Evolutionary conservation across 768 basidiomycete species (phyloP), one percentile per base, ranked within the genome.

Genomic region (Termitomyces sp.): DNA sequence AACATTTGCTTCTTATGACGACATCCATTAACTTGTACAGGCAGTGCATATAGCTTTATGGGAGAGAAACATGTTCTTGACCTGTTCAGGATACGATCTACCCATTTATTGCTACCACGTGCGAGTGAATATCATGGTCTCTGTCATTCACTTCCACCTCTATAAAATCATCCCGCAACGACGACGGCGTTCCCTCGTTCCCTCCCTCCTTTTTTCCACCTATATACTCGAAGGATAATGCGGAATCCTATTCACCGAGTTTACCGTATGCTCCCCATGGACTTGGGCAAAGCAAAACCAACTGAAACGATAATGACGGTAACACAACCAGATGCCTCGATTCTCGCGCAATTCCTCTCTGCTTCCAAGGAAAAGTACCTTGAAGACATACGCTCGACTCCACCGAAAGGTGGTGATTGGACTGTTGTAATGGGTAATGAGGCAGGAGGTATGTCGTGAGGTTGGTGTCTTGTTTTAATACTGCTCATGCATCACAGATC

Each of bases 361-460:
- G 65, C 66, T 23, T 71, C 82, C 56, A 91, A 89, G 67, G 65
- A 72, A 26, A 71, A 67, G 26, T 97, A 90, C 64, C 69, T 94
- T 21, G 66, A 64, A 17, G 88, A 85, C 49, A 63, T 85, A 17
- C 66, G 73, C 26, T 71, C 71, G 1, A 67, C 66, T 17, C 70
- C 71, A 9, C 74, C 74, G 1, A 76, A 77, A 41, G 79, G 75
- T 0, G 61, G 68, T 6, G 80, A 84, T 47, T 98, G 94, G 95
- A 87, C 83, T 0, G 77, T 97, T 5, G 88, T 86, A 0, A 91
- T 94, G 86, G 95, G 96, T 0, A 99, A 99, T 68, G 96, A 98
- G 71, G 93, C 96, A 14, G 95, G 95, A 65, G 96, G 96, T 95
- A 67, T 56, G 73, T 64, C 15, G 26, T 44, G 33, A 35, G 21